Evolutionary conservation across 2,329 filamentous ascomycete genomes (phyloP).

Genomic region (Trichoderma guizhouense): DNA sequence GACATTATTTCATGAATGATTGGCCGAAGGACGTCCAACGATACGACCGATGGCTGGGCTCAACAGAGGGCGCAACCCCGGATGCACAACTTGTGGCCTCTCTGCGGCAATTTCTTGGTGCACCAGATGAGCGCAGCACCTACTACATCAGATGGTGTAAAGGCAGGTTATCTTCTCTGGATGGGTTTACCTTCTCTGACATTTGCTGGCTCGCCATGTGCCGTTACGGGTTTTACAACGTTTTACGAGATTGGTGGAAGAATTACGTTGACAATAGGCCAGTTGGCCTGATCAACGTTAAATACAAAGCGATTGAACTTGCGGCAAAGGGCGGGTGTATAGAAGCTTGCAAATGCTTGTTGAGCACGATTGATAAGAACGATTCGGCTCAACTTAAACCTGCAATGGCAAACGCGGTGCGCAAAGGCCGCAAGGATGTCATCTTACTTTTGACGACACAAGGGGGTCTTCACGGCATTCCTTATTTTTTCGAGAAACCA

Average conservation of each 20-base stretch:
- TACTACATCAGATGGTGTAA: neutral
- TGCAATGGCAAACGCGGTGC: neutral
- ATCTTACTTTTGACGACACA: neutral
- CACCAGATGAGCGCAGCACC: neutral
- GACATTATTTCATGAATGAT: neutral
- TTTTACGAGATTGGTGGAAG: constrained; percentile 10
- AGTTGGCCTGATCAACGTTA: rapidly evolving
- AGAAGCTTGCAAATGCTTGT: neutral
- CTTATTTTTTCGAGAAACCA: neutral
- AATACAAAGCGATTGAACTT: neutral
- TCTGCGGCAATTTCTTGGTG: neutral
- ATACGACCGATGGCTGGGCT: constrained; percentile 7
- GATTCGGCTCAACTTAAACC: neutral
- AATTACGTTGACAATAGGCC: neutral
- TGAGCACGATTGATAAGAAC: neutral
- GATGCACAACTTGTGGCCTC: neutral
- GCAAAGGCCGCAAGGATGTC: neutral
- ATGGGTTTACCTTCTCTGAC: no score
- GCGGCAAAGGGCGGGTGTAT: neutral
- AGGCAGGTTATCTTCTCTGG: rapidly evolving
- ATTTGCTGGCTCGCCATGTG: neutral
- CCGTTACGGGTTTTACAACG: constrained; percentile 1
- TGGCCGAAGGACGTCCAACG: neutral
- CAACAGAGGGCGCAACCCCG: neutral
- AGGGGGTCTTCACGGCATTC: no score